Evolutionary conservation across 116 monocot genomes (phyloP).

Genomic region (Posidonia oceanica): DNA sequence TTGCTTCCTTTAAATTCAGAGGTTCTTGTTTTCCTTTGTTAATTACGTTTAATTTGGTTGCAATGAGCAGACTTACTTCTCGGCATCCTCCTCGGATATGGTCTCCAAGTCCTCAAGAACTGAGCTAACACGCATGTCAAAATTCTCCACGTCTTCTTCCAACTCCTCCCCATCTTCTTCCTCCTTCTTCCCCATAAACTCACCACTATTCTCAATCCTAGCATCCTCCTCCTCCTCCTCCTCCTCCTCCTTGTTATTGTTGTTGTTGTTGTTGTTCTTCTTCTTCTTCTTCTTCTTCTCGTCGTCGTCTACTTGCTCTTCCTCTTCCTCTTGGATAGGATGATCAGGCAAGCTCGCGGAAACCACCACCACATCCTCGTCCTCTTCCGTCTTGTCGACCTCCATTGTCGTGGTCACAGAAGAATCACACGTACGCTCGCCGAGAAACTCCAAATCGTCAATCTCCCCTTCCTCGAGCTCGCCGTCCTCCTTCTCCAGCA

Average conservation of each 20-base stretch:
- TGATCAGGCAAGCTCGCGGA: neutral
- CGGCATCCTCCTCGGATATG: conserved; percentile 56
- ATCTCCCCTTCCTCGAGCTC: conserved; percentile 94
- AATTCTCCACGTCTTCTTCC: conserved; percentile 5
- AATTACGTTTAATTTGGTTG: too few species aligned
- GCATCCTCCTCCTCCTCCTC: too few species aligned
- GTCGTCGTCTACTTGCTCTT: conserved; percentile 75
- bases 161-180: neutral
- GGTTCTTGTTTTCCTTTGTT: too few species aligned
- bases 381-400: conserved; percentile 66
- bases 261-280: too few species aligned
- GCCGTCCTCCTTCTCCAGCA: conserved; percentile 62
- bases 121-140: conserved; percentile 46
- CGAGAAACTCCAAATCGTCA: conserved; percentile 12
- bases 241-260: too few species aligned
- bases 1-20: too few species aligned
- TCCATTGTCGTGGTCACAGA: conserved; percentile 21
- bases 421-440: neutral
- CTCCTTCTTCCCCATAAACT: neutral
- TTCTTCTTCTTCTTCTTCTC: too few species aligned
- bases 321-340: conserved; percentile 1
- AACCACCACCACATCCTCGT: conserved; percentile 32
- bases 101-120: conserved; percentile 77
- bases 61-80: conserved; percentile 45
- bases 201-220: too few species aligned